These are phyloP conservation scores for Turritis glabra DNA, from an alignment of 345 rosid genomes.

Conservation along the genomic window DNA sequence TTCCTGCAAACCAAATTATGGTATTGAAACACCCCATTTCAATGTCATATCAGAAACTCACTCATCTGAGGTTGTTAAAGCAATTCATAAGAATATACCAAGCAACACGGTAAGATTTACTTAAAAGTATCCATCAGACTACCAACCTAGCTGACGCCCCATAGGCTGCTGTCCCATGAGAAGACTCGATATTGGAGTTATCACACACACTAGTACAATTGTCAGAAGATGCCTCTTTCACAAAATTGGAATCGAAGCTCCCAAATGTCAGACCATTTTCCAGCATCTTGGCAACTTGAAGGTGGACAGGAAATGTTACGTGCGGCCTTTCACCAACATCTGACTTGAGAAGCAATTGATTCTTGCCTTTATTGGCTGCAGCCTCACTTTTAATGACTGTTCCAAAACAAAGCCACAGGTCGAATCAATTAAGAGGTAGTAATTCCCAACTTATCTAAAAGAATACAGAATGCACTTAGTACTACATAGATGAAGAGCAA, in stretches of 20 bases:
- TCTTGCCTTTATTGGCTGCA: constrained; percentile 36
- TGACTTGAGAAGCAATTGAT: constrained; percentile 37
- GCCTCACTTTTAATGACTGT: constrained; percentile 26
- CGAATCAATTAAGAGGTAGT: not conserved
- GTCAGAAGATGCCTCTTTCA: constrained; percentile 35
- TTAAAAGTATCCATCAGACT: not conserved
- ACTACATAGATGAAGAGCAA: not conserved
- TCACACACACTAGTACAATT: constrained; percentile 34
- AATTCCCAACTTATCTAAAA: constrained; percentile 10
- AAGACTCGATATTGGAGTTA: constrained; percentile 44
- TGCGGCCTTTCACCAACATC: constrained; percentile 49
- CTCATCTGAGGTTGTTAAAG: not conserved
- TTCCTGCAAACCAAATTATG: constrained; percentile 42
- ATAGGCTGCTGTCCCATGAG: constrained; percentile 43
- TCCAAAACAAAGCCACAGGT: not conserved
- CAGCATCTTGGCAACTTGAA: constrained; percentile 65
- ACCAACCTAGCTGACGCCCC: constrained; percentile 53
- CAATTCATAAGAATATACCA: not conserved
- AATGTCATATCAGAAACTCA: not conserved
- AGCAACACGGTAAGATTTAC: not conserved
- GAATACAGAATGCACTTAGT: constrained; percentile 7
- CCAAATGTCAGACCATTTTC: constrained; percentile 83
- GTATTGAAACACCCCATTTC: not conserved
- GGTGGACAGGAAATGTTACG: constrained; percentile 79
- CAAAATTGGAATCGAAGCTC: constrained; percentile 61